Percentiles rank a stretch among this genome's conserved stretches.
Evolutionary conservation across 257 asterid species (phyloP).

Genomic region (Craterostigma plantagineum): DNA sequence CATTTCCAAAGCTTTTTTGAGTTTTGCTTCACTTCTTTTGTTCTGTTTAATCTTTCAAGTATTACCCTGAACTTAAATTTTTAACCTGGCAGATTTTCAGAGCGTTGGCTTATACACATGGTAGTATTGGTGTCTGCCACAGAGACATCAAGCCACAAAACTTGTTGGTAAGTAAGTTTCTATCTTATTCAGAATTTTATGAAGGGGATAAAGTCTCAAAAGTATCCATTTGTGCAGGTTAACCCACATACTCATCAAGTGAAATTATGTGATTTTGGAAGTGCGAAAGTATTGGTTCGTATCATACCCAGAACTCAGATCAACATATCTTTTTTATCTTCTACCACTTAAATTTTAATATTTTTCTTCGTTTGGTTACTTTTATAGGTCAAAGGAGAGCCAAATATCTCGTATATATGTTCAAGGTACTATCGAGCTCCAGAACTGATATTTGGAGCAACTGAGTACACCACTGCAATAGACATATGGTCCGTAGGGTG

Average conservation of each 20-base stretch:
- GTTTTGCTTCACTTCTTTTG: not conserved
- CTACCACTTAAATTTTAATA: no score
- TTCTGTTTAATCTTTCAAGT: not conserved
- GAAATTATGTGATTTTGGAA: constrained; percentile 73
- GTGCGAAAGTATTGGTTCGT: constrained; percentile 84
- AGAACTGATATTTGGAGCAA: no score
- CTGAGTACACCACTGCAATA: no score
- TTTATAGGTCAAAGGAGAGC: not conserved
- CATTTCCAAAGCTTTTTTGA: not conserved
- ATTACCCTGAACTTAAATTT: not conserved
- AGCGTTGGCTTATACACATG: constrained; percentile 37
- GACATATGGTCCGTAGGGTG: no score
- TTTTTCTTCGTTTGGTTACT: not conserved
- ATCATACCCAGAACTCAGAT: not conserved
- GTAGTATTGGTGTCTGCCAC: constrained; percentile 39
- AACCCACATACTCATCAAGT: constrained; percentile 58
- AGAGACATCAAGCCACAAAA: constrained; percentile 60
- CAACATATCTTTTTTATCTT: not conserved
- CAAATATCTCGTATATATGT: no score
- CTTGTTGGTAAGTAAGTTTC: constrained; percentile 30
- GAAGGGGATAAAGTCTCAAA: not conserved
- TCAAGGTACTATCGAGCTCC: no score
- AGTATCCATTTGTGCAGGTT: constrained; percentile 18
- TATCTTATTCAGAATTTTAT: not conserved
- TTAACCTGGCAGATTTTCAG: constrained; percentile 27